Percentiles rank a stretch among this genome's conserved stretches.
Conservation (phyloP, 345 rosid genomes). For the Pugionium cornutum region DNA sequence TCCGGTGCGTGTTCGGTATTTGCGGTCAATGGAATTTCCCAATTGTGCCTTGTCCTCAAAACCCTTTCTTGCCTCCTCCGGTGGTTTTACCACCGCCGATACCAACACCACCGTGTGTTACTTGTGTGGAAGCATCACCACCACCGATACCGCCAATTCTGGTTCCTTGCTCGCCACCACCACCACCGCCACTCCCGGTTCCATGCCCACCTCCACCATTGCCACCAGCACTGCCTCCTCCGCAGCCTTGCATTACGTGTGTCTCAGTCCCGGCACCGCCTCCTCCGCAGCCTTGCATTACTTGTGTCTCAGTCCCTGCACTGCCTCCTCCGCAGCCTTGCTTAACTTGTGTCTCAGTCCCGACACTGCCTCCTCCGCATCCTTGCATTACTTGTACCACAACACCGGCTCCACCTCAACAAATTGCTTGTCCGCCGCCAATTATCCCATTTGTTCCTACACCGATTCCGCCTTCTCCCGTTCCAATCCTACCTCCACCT, state of each 20-base stretch:
- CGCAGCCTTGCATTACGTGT: not conserved
- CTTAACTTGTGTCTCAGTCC: slow-evolving; percentile 11
- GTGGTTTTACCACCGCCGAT: slow-evolving; percentile 22
- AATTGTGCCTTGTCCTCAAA: slow-evolving; percentile 37
- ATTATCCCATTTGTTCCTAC: slow-evolving; percentile 17
- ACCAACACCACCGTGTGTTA: slow-evolving; percentile 4
- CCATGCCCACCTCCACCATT: slow-evolving; percentile 30
- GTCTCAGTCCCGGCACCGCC: not conserved
- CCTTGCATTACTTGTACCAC: slow-evolving; percentile 27
- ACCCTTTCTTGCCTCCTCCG: slow-evolving; percentile 43
- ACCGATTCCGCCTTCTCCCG: slow-evolving; percentile 27
- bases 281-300: slow-evolving; percentile 29
- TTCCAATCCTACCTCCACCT: slow-evolving; percentile 29
- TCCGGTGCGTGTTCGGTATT: slow-evolving; percentile 32
- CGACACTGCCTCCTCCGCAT: slow-evolving; percentile 12
- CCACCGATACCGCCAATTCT: slow-evolving; percentile 17
- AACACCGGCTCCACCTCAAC: slow-evolving; percentile 26
- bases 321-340: slow-evolving; percentile 28
- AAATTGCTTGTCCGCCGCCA: slow-evolving; percentile 22
- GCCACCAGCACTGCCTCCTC: slow-evolving; percentile 1
- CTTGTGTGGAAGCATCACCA: slow-evolving; percentile 26
- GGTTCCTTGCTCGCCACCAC: slow-evolving; percentile 24
- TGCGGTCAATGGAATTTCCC: slow-evolving; percentile 43
- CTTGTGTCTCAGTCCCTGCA: slow-evolving; percentile 1
- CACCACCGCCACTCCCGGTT: not conserved